A percentile compares a stretch with the other conserved stretches of the same genome.
phyloP scores from a whole-genome alignment of 202 grass and related monocot species.

The Carex arenaria region DNA sequence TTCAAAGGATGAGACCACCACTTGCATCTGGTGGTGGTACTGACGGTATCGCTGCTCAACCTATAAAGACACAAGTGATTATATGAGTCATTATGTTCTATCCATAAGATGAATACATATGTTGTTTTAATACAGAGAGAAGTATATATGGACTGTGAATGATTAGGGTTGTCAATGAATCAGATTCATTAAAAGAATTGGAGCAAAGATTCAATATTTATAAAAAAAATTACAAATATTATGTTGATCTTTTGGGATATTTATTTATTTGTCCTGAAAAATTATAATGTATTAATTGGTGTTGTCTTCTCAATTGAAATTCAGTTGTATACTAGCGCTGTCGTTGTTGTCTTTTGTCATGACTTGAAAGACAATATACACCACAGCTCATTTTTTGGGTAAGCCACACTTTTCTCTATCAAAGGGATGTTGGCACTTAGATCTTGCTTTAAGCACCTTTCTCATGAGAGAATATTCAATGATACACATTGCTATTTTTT shows the following conservation, averaged over 20 bases:
- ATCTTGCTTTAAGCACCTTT: constrained; percentile 6
- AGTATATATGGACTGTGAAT: not conserved
- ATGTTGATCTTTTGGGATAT: not conserved
- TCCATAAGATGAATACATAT: not conserved
- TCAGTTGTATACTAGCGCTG: not conserved
- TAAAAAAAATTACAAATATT: not conserved
- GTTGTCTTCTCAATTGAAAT: not conserved
- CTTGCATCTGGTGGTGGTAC: constrained; percentile 95
- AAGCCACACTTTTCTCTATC: constrained; percentile 11
- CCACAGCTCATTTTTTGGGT: not conserved
- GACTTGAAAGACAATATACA: constrained; percentile 2
- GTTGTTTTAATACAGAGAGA: not conserved
- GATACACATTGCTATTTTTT: not conserved
- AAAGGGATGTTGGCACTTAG: not conserved
- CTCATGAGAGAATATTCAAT: constrained; percentile 12
- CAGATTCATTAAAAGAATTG: not conserved
- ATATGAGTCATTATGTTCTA: not conserved
- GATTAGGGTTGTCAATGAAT: not conserved
- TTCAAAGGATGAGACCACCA: constrained; percentile 74
- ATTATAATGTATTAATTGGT: not conserved
- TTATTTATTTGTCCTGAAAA: too few relatives aligned
- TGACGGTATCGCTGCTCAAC: constrained; percentile 96
- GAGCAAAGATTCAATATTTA: not conserved
- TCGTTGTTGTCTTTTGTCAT: not conserved
- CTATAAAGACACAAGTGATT: constrained; percentile 21